Base-by-base conservation (phyloP, 2,329 filamentous ascomycete species). In the Ceratocystiopsis sp. region DNA sequence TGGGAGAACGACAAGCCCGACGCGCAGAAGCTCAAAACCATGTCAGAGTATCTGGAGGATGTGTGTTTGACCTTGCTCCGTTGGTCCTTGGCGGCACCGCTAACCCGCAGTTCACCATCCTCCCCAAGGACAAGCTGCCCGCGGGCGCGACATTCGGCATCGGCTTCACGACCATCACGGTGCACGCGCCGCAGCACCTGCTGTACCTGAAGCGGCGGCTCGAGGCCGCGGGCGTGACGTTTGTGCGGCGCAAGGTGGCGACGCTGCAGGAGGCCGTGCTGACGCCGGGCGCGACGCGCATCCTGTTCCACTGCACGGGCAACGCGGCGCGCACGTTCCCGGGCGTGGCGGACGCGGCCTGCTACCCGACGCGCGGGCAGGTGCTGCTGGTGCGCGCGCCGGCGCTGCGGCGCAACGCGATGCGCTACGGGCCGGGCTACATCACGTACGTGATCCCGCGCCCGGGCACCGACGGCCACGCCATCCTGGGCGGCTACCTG, bases 391-490 rank as follows among this genome's bases (percentile, higher is more conserved):
- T 52, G 0, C 53, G 51, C 18, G 61, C 60, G 0, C 59, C 61
- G 0, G 33, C 49, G 0, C 54, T 63, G 1, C 50, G 46, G 2
- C 53, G 51, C 2, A 64, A 63, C 37, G 49, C 59, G 40, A 64
- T 64, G 62, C 53, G 56, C 13, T 58, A 63, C 40, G 60, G 60
- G 0, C 54, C 53, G 19, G 56, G 59, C 42, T 61, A 61, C 37
- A 58, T 62, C 45, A 64, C 62, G 0, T 64, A 64, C 43, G 52
- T 64, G 5, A 63, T 65, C 38, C 60, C 61, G 0, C 53, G 59
- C 1, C 57, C 59, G 0, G 51, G 50, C 9, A 62, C 61, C 0
- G 58, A 61, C 10, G 60, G 54, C 1, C 57, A 58, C 18, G 58
- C 57, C 4, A 51, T 61, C 13, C 52, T 63, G 9, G 61, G 62